Evolutionary conservation across 2,329 filamentous ascomycete species (phyloP).

Genomic region (Verticillium nonalfalfae): DNA sequence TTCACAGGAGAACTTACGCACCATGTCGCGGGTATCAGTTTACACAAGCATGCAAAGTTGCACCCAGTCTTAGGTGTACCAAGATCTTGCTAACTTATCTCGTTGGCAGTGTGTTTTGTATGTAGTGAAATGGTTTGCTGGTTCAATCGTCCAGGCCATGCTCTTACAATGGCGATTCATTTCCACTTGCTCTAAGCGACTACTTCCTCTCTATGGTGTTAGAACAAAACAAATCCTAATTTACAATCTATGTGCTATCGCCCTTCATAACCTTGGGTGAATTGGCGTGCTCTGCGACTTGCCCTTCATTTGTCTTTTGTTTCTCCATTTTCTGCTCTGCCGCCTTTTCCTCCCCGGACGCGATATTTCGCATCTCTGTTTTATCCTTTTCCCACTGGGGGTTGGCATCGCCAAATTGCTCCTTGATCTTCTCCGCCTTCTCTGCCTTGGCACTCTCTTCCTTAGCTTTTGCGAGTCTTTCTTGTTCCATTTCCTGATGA

Average conservation of each 20-base stretch:
- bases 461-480: constrained; percentile 70
- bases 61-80: no score
- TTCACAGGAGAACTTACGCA: no score
- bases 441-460: constrained; percentile 72
- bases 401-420: constrained; percentile 70
- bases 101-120: no score
- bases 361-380: constrained; percentile 60
- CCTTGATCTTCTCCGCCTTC: constrained; percentile 70
- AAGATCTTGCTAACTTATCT: no score
- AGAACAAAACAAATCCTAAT: no score
- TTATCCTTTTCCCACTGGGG: constrained; percentile 90
- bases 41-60: no score
- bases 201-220: no score
- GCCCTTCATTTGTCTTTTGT: constrained; percentile 7
- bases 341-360: background rate
- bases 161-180: no score
- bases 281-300: constrained; percentile 7
- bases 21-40: no score
- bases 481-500: constrained; percentile 80
- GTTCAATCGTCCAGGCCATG: no score
- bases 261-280: background rate
- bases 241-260: background rate
- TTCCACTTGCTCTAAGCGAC: background rate
- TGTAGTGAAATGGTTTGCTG: no score
- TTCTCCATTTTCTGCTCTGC: constrained; percentile 5